Conservation (phyloP, 345 rosid species). For the Litchi chinensis region DNA sequence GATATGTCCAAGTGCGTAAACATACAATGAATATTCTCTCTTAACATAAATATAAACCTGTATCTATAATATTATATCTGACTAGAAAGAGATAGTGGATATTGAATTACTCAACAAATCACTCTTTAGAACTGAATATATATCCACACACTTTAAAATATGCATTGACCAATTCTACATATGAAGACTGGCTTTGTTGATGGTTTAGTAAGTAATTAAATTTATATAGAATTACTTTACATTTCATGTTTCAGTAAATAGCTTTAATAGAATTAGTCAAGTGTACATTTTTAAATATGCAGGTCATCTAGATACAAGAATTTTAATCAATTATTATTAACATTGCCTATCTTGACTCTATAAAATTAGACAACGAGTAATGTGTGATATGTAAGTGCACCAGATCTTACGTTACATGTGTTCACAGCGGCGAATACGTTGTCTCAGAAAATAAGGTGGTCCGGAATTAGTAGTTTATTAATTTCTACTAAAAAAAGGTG, state of each 20-base stretch:
- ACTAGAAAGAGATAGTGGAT: not conserved
- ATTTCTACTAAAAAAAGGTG: constrained; percentile 5
- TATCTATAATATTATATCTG: too few relatives aligned
- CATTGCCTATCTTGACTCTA: not conserved
- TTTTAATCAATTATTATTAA: too few relatives aligned
- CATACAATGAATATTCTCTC: not conserved
- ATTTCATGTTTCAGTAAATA: too few relatives aligned
- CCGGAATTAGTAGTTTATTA: not conserved
- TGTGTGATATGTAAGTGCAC: not conserved
- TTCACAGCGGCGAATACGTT: constrained; percentile 10
- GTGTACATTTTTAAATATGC: too few relatives aligned
- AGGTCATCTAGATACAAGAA: not conserved
- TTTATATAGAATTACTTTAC: too few relatives aligned
- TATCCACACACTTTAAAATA: too few relatives aligned
- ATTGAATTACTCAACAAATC: not conserved
- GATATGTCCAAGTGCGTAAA: not conserved
- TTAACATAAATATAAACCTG: not conserved
- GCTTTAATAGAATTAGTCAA: too few relatives aligned
- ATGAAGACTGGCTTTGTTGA: too few relatives aligned
- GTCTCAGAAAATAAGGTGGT: not conserved
- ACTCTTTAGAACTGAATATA: not conserved
- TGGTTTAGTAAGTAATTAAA: too few relatives aligned
- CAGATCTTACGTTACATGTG: not conserved
- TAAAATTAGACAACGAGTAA: not conserved
- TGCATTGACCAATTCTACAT: not conserved